Evolutionary conservation across 495 filamentous ascomycete genomes (phyloP), one percentile per base, ranked within the genome.

Genomic region (Melanomma pulvis-pyrius): DNA sequence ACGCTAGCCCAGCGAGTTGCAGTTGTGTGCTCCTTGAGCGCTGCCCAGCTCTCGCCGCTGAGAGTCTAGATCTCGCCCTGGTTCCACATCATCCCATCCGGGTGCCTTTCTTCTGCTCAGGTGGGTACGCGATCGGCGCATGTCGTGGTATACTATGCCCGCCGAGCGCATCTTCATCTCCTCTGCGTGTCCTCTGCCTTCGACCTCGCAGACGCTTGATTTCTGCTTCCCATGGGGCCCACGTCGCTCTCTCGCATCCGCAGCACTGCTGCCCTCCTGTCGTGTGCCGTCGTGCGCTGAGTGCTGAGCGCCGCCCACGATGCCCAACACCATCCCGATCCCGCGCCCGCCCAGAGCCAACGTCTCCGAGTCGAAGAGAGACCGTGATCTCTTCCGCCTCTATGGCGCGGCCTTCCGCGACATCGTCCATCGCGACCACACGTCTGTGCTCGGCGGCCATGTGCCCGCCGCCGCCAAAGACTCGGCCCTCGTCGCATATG

Each of bases 371-470:
- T 24, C 41, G 2, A 61, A 57, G 30, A 47, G 65, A 13, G 50
- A 67, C 29, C 65, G 58, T 1, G 59, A 67, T n/a, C 36, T 67
- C 44, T 32, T 67, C 49, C 29, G 46, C 22, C 63, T 52, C 24
- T 67, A 67, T 24, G 51, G 57, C 2, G 13, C 57, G 9, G 34
- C 49, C 19, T 62, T 61, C 19, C 65, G 52, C 41, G 52, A 57
- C 50, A 61, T 67, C 13, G 46, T 34, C 29, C 39, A 24, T 2
- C 57, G 61, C 5, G 57, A 61, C 28, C 28, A 57, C 11, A n/a
- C 39, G 17, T 44, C 39, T 44, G 39, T 17, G 39, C 65, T 61
- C 1, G 49, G 49, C 8, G 9, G 25, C 5, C 58, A 61, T 58
- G 50, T 62, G n/a, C 29, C 65, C 21, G 49, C 19, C 2, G 32